These are phyloP conservation scores for Chenopodium quinoa DNA, from an alignment of 148 eudicot species.

Conservation along the genomic window DNA sequence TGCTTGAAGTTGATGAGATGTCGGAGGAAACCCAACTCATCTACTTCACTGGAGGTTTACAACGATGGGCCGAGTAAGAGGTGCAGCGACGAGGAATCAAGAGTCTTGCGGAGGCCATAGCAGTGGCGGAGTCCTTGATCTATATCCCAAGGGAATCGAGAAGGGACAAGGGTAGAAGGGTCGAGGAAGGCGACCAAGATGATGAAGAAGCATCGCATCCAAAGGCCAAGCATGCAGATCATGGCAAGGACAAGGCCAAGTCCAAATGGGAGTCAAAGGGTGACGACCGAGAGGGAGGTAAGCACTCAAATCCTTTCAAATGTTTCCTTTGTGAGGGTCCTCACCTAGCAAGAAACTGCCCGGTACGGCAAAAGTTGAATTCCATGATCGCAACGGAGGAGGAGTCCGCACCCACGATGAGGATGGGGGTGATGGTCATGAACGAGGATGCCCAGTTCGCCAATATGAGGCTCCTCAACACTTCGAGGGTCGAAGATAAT, in stretches of 20 bases:
- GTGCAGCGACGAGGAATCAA: too few relatives aligned
- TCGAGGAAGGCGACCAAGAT: background rate
- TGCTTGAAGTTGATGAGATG: too few relatives aligned
- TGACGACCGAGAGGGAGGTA: background rate
- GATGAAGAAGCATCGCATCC: background rate
- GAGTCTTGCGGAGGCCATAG: too few relatives aligned
- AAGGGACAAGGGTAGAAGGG: background rate
- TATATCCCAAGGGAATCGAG: too few relatives aligned
- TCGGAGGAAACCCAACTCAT: too few relatives aligned
- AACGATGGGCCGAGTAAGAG: too few relatives aligned
- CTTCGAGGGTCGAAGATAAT: background rate
- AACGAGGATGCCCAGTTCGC: background rate
- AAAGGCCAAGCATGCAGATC: background rate
- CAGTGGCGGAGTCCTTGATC: too few relatives aligned
- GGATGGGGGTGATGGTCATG: too few relatives aligned
- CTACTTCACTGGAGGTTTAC: too few relatives aligned
- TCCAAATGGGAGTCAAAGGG: background rate
- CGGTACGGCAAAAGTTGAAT: background rate
- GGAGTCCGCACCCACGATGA: too few relatives aligned
- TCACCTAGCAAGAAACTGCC: background rate
- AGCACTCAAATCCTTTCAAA: background rate
- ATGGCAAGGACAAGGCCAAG: background rate
- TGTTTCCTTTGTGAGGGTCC: background rate
- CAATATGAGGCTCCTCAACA: background rate
- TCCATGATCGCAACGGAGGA: background rate